Evolutionary conservation across 495 filamentous ascomycete genomes (phyloP), one percentile per base, ranked within the genome.

Genomic region (Penicillium canariense): DNA sequence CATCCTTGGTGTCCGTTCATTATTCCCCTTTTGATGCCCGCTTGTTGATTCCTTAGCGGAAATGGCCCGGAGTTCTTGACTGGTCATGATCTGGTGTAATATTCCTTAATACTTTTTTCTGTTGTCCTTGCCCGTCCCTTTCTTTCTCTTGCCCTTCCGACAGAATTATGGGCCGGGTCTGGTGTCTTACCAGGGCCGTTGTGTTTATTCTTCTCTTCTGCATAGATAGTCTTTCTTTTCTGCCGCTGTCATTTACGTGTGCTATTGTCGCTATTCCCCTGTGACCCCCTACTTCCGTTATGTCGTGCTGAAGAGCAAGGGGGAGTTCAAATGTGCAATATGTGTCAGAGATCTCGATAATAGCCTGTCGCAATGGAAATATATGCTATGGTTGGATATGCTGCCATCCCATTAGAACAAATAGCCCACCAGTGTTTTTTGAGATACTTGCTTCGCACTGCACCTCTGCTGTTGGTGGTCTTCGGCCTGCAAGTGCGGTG

Each of bases 1-100:
- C 53, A 65, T 65, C 44, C 50, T 57, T 67, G 61, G 58, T 59
- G 58, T 67, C 56, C 55, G 25, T 59, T 65, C 61, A 26, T 53
- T 58, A n/a, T n/a, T 12, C 17, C 6, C 20, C 15, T 48, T 22
- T 32, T 34, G 20, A 48, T 49, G 26, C 53, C 48, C 53, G 7
- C 18, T 59, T 60, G 20, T 50, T 48, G 42, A 34, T 48, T 43
- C 25, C 34, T 34, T 51, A 45, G 44, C 48, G 51, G 61, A 50
- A 61, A 42, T 32, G 56, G 54, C 46, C 45, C 43, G 59, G 61
- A 59, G 65, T 63, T 60, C 36, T 18, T 55, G 48, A 28, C 26
- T 48, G 30, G 35, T 17, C 27, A 49, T 48, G 48, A 64, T 66
- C 56, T 60, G 60, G 56, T 60, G 60, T 63, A 63, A 60, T 66